Base-by-base conservation (phyloP, 2,329 filamentous ascomycete genomes). In the Nigrospora oryzae region DNA sequence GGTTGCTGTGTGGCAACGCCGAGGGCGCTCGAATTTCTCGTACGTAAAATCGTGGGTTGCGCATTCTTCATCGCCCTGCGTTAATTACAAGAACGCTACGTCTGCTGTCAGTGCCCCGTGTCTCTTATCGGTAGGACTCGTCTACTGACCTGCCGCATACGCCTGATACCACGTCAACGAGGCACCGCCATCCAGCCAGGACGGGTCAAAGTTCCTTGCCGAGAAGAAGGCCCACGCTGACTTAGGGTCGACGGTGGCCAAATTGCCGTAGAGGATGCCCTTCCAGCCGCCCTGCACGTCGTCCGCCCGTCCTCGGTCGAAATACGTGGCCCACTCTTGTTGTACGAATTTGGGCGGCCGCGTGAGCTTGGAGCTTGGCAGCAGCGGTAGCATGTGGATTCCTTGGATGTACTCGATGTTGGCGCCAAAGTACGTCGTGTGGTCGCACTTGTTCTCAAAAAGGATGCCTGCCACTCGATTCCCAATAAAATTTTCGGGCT, bases 361-460 rank as follows among this genome's bases (percentile, higher is more conserved):
- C 5, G 82, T 79, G 47, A 86, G 78, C 5, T 82, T 71, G 2
- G 84, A 84, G 45, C 63, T 58, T 2, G 84, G 81, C 38, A 78
- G 69, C 28, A 85, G 62, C 6, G 84, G 84, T 19, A 86, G 67
- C 81, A 87, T 86, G 64, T 87, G 83, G 49, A 86, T 86, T 46
- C 86, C 85, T 56, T 79, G 68, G 49, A 94, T 77, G 54, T 80
- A 87, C 63, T 91, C 84, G 12, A 79, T 74, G 46, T 83, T 79
- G 42, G 69, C 63, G 38, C 88, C 87, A 57, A 96, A 96, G 66
- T 89, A 96, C 1, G 91, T 96, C 4, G 86, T 84, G 64, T 96
- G 89, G 62, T 97, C 88, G 44, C 89, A 77, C 67, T 97, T 97
- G 70, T 96, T 96, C 66, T 97, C 91, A 57, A 96, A 97, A 10